Evolutionary conservation across 805 yeast genomes (phyloP).

Genomic region (Saturnispora ahearnii): DNA sequence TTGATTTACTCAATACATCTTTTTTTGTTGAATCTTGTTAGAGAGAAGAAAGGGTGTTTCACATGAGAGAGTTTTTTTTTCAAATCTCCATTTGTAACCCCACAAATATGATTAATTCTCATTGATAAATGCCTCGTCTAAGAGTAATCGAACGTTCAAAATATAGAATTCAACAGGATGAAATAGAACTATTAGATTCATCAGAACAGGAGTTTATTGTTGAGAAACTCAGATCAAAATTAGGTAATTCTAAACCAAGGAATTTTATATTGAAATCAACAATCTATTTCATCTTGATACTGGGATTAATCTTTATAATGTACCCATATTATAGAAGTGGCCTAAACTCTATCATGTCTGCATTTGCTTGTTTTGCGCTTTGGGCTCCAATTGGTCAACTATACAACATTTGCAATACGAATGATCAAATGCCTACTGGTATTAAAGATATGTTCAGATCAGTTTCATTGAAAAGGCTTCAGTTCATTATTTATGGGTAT

Average conservation of each 20-base stretch:
- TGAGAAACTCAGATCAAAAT: conserved; percentile 6
- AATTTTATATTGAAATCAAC: conserved; percentile 12
- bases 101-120: too few species aligned
- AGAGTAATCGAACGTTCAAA: conserved; percentile 21
- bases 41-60: background rate
- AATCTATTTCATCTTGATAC: conserved; percentile 14
- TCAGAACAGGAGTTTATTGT: conserved; percentile 22
- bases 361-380: conserved; percentile 18
- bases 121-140: conserved; percentile 25
- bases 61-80: background rate
- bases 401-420: conserved; percentile 2
- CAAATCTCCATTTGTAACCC: too few species aligned
- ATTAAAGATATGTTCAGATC: conserved; percentile 5
- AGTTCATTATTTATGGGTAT: conserved; percentile 1
- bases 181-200: conserved; percentile 17
- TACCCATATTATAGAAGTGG: conserved; percentile 23
- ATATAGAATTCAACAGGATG: conserved; percentile 13
- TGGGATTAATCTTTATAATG: conserved; percentile 22
- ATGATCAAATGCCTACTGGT: conserved; percentile 3
- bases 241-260: conserved; percentile 8
- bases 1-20: background rate
- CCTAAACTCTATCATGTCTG: conserved; percentile 19
- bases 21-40: background rate
- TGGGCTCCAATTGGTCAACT: conserved; percentile 8
- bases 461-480: background rate